Percentiles rank a stretch among this genome's conserved stretches.
Evolutionary conservation across 768 basidiomycete species (phyloP).

Genomic region (Pholiota microspora): DNA sequence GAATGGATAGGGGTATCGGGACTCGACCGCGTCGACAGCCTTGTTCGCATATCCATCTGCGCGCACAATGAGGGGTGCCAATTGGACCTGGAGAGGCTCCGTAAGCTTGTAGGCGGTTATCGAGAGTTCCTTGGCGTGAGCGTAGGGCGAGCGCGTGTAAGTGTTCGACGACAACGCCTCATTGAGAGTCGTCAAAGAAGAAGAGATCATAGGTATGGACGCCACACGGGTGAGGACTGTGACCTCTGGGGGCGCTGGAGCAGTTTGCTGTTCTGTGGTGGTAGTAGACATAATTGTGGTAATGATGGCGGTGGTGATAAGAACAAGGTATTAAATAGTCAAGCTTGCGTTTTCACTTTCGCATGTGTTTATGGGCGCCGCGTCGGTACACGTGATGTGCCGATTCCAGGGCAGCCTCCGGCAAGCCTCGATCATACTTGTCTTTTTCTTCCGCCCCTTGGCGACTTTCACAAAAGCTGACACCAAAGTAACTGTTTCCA

Average conservation of each 20-base stretch:
- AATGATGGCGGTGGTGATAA: background rate
- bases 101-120: slow-evolving; percentile 58
- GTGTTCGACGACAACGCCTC: slow-evolving; percentile 55
- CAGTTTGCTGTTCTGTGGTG: slow-evolving; percentile 25
- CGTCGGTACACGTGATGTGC: background rate
- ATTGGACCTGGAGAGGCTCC: slow-evolving; percentile 60
- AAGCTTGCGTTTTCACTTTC: background rate
- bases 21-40: slow-evolving; percentile 71
- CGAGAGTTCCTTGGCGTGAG: slow-evolving; percentile 61
- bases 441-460: background rate
- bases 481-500: background rate
- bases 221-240: slow-evolving; percentile 62
- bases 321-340: background rate
- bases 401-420: background rate
- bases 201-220: slow-evolving; percentile 73
- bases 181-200: slow-evolving; percentile 59
- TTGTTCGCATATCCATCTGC: slow-evolving; percentile 72
- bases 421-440: background rate
- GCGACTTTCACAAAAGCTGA: background rate
- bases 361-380: slow-evolving; percentile 2
- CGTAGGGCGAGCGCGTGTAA: slow-evolving; percentile 64
- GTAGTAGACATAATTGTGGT: slow-evolving; percentile 19
- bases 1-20: slow-evolving; percentile 76
- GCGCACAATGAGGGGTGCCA: slow-evolving; percentile 63
- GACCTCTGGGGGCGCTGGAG: slow-evolving; percentile 45